phyloP scores from a whole-genome alignment of 2,329 filamentous ascomycete genomes.

The Blastomyces parvus region DNA sequence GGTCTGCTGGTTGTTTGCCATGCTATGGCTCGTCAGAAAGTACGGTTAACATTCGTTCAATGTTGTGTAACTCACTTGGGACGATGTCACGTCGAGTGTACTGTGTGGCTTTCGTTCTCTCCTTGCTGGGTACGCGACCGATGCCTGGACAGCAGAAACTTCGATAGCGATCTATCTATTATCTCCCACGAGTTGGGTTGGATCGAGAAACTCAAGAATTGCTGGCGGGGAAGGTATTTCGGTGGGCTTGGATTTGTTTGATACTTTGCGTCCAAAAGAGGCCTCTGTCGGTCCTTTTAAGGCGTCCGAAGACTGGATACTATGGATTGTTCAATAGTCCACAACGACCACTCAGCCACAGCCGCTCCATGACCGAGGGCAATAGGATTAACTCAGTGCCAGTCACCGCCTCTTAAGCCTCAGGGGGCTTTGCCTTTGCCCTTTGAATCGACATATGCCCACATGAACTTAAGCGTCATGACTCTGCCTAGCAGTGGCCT shows the following conservation, averaged over 20 bases:
- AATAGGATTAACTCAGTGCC: not conserved
- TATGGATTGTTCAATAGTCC: not conserved
- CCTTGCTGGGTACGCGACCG: not conserved
- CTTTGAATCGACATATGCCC: not conserved
- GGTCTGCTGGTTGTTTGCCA: not conserved
- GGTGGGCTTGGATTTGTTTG: not conserved
- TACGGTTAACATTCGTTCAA: not conserved
- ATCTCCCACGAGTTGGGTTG: not conserved
- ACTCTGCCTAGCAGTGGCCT: not conserved
- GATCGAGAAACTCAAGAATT: not conserved
- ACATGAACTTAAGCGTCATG: not conserved
- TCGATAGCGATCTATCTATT: not conserved
- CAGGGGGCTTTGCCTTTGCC: too few relatives aligned
- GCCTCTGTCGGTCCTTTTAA: not conserved
- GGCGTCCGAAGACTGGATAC: not conserved
- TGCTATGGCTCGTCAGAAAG: not conserved
- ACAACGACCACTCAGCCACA: too few relatives aligned
- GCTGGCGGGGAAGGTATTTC: not conserved
- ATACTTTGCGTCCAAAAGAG: not conserved
- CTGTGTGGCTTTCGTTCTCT: not conserved
- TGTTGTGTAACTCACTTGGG: not conserved
- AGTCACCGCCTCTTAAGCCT: conserved; percentile 2
- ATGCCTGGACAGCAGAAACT: not conserved
- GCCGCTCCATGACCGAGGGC: not conserved
- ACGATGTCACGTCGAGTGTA: not conserved